Base-by-base conservation (phyloP, 2,329 filamentous ascomycete species). In the Penicillium expansum region DNA sequence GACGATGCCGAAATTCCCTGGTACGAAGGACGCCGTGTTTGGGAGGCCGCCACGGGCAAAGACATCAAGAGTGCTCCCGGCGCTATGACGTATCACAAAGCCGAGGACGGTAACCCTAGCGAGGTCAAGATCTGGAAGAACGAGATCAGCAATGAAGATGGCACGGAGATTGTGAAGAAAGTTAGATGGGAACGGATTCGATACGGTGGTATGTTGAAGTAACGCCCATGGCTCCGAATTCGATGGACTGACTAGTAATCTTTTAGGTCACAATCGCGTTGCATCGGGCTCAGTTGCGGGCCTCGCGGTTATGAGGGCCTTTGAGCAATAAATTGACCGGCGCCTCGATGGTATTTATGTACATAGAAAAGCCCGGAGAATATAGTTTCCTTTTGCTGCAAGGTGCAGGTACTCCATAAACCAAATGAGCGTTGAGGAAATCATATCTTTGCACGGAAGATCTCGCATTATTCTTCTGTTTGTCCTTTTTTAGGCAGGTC, bases 1-100 rank as follows among this genome's bases (percentile, higher is more conserved):
- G 85, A 96, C 67, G 93, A 97, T 70, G 77, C 79, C 57, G 91
- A 96, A 65, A 96, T 97, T 58, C 86, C 90, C 0, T 93, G 85
- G 76, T 81, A 68, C 20, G 74, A 79, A 61, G 77, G 76, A 5
- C 69, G 69, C 29, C 67, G 66, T 9, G 72, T 75, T 20, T 79
- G 76, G 75, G 63, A 67, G 18, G 68, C 71, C 42, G 74, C 74
- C 10, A 74, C 71, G 0, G 72, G 71, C 9, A 68, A 68, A 39
- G 37, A 57, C 3, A 55, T 66, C 16, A 57, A 68, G 2, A 56
- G 59, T 49, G 53, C 61, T 6, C 62, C 70, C 1, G 75, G 75
- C 0, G 53, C 32, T 13, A 60, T 76, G 22, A 62, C 66, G 3
- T 63, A 71, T 14, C 58, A 72, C 38, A 66, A 67, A 27, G 58